Conservation (phyloP, 163 green algal species). For the Smithsoniella earleae region DNA sequence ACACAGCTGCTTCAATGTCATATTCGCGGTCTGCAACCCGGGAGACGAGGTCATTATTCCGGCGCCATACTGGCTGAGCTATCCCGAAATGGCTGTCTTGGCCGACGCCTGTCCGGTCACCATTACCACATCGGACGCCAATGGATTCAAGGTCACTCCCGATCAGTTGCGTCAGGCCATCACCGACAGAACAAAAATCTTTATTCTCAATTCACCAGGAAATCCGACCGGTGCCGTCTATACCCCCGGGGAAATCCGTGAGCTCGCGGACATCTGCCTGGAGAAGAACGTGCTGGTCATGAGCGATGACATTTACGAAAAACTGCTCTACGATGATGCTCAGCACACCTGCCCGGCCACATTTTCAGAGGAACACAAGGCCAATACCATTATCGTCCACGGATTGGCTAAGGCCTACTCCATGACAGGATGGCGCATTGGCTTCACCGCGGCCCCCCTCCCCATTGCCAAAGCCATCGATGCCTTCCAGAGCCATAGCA, state of each 20-base stretch:
- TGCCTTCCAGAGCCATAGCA: too few relatives aligned
- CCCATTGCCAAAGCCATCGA: too few relatives aligned
- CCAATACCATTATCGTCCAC: constrained; percentile 95
- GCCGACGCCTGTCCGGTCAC: constrained; percentile 73
- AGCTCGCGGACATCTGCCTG: too few relatives aligned
- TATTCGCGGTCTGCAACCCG: too few relatives aligned
- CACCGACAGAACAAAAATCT: too few relatives aligned
- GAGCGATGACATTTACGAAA: constrained; percentile 97
- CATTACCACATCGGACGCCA: constrained; percentile 51
- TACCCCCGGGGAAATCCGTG: too few relatives aligned
- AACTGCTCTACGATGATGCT: constrained; percentile 84
- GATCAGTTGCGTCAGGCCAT: constrained; percentile 63
- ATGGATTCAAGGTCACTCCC: constrained; percentile 69
- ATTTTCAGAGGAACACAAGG: constrained; percentile 65
- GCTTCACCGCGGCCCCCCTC: too few relatives aligned
- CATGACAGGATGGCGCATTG: too few relatives aligned
- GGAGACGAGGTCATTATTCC: constrained; percentile 94
- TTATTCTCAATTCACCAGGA: constrained; percentile 93
- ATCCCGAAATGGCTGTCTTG: constrained; percentile 91
- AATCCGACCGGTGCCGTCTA: constrained; percentile 93
- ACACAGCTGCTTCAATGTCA: too few relatives aligned
- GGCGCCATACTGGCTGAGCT: constrained; percentile 92
- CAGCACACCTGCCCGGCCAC: constrained; percentile 69
- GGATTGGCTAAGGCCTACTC: constrained; percentile 97
- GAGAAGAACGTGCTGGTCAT: constrained; percentile 80